Evolutionary conservation across 2,329 filamentous ascomycete species (phyloP), one percentile per base, ranked within the genome.

Genomic region (Diaporthe eres): DNA sequence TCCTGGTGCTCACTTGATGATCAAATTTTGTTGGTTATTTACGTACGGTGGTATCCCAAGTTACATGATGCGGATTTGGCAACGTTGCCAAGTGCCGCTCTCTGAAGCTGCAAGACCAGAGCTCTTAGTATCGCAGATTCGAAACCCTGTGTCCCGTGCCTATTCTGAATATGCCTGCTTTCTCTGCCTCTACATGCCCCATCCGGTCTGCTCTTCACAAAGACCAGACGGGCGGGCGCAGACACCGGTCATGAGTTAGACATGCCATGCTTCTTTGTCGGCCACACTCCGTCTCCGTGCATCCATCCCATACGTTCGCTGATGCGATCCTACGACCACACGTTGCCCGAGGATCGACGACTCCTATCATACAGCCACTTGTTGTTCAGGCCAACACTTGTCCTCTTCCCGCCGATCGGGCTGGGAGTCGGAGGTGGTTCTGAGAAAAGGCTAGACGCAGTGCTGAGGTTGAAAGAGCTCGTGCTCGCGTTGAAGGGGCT

Each of bases 361-460:
- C 94, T 93, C 85, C 92, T 94, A 84, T 98, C 95, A 82, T 98
- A 98, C 76, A 98, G 85, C 96, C 96, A 98, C 86, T 97, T 98
- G 86, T 92, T 98, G 84, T 96, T 98, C 81, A 98, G 82, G 0
- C 92, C 92, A 71, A 97, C 91, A 78, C 91, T 95, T 57, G 93
- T 92, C 74, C 92, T 90, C 85, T 94, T 95, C 51, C 90, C 88
- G 8, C 87, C 85, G 8, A 86, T 63, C 0, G 94, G 94, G 78
- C 92, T 96, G 1, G 94, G 94, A 25, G 93, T 93, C 19, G 90
- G 88, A 1, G 93, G 91, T 1, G 85, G 85, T n/a, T 91, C 90
- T 28, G 87, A 83, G 77, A 92, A 90, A 75, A 84, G 70, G 74
- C 86, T 88, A 53, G 85, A 84, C 4, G 86, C 84, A 34, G 83